Conservation (phyloP, 257 asterid species). For the Nyctanthes arbortristis region DNA sequence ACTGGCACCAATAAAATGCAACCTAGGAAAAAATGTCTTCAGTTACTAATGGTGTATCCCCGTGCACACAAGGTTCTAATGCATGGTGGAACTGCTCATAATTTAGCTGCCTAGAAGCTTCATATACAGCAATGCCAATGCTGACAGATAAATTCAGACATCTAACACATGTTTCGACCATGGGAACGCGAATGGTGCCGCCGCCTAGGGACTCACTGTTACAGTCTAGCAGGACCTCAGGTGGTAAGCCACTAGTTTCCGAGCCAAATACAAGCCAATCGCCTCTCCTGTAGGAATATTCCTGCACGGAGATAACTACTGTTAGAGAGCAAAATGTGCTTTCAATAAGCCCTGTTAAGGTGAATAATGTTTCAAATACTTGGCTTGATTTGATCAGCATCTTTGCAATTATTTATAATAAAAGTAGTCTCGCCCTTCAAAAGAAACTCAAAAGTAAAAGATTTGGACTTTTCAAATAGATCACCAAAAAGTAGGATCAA, state of each 20-base stretch:
- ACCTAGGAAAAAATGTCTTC: constrained; percentile 80
- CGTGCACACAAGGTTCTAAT: constrained; percentile 42
- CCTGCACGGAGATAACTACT: constrained; percentile 47
- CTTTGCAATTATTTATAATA: no score
- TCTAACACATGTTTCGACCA: constrained; percentile 92
- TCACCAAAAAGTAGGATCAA: no score
- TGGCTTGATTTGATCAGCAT: no score
- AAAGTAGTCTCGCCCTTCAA: no score
- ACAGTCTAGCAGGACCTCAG: constrained; percentile 82
- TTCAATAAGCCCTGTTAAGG: no score
- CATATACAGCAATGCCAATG: constrained; percentile 85
- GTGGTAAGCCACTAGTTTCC: constrained; percentile 80
- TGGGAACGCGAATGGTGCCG: constrained; percentile 78
- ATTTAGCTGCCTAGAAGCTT: constrained; percentile 88
- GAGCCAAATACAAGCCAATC: constrained; percentile 99
- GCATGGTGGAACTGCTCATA: constrained; percentile 67
- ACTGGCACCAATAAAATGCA: no score
- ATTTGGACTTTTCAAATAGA: no score
- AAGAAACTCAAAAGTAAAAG: no score
- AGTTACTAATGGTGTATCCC: constrained; percentile 43
- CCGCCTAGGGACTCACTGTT: constrained; percentile 62
- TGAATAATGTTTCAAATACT: no score
- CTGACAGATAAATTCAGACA: constrained; percentile 93
- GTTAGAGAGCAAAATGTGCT: constrained; percentile 2
- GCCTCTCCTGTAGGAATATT: constrained; percentile 72